Evolutionary conservation across 73 alveolate genomes (phyloP).

Genomic region (Paramecium caudatum): DNA sequence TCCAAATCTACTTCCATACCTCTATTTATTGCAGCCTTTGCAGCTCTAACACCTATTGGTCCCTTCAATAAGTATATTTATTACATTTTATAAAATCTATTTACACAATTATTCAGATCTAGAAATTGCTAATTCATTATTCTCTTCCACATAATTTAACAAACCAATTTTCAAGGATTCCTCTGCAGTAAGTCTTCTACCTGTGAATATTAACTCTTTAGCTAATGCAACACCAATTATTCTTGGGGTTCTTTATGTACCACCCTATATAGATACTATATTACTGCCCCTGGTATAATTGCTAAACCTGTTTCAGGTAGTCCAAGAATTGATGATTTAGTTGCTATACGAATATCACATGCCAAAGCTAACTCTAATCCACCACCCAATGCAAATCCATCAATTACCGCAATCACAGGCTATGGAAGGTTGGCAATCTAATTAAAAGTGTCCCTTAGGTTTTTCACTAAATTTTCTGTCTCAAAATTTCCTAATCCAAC

Average conservation of each 20-base stretch:
- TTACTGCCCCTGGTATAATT: conserved; percentile 93
- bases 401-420: conserved; percentile 94
- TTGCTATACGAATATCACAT: conserved; percentile 94
- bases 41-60: conserved; percentile 66
- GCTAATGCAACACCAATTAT: conserved; percentile 94
- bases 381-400: conserved; percentile 87
- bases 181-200: conserved; percentile 72
- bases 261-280: conserved; percentile 78
- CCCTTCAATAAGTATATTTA: conserved; percentile 48
- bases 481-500: conserved; percentile 83
- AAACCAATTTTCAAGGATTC: conserved; percentile 14
- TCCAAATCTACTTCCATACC: conserved; percentile 94
- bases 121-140: not conserved
- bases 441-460: conserved; percentile 87
- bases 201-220: conserved; percentile 95
- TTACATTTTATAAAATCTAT: conserved; percentile 81
- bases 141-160: conserved; percentile 16
- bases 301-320: conserved; percentile 96
- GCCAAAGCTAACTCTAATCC: conserved; percentile 79
- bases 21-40: conserved; percentile 92
- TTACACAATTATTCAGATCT: conserved; percentile 86
- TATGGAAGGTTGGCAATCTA: conserved; percentile 84
- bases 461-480: conserved; percentile 84
- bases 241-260: conserved; percentile 95
- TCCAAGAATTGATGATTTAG: conserved; percentile 88